Percentiles rank a stretch among this genome's conserved stretches.
Evolutionary conservation across 1,284 basidiomycete species (phyloP).

Genomic region (Ganoderma boninense): DNA sequence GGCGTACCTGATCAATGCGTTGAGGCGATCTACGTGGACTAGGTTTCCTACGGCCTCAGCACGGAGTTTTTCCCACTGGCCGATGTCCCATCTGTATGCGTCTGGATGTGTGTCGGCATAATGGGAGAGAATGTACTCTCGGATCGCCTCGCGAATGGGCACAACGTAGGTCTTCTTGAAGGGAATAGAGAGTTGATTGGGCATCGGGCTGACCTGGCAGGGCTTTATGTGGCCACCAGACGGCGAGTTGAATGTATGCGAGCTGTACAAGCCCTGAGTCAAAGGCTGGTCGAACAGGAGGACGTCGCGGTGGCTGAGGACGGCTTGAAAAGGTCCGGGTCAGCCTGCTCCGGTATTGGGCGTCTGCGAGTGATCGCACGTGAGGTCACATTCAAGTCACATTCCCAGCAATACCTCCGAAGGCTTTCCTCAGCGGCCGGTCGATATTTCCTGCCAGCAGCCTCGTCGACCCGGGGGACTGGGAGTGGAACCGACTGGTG

Average conservation of each 20-base stretch:
- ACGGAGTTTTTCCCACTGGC: slow-evolving; percentile 74
- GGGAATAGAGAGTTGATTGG: slow-evolving; percentile 83
- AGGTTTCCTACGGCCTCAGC: slow-evolving; percentile 64
- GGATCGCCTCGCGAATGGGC: slow-evolving; percentile 65
- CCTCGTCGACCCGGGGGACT: too few relatives aligned
- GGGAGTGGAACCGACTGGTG: too few relatives aligned
- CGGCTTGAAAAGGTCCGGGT: too few relatives aligned
- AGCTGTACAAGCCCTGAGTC: not conserved
- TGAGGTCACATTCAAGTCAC: too few relatives aligned
- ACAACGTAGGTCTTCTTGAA: slow-evolving; percentile 77
- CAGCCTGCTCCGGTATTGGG: too few relatives aligned
- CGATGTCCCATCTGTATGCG: slow-evolving; percentile 86
- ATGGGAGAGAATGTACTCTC: slow-evolving; percentile 72
- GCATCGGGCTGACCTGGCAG: slow-evolving; percentile 52
- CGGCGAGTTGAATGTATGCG: not conserved
- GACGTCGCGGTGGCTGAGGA: not conserved
- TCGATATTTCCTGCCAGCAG: too few relatives aligned
- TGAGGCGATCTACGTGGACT: slow-evolving; percentile 66
- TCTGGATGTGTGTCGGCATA: slow-evolving; percentile 87
- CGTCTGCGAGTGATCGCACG: too few relatives aligned
- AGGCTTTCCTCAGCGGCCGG: too few relatives aligned
- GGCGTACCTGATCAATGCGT: slow-evolving; percentile 44
- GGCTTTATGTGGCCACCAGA: not conserved
- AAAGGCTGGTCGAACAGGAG: not conserved
- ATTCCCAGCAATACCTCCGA: too few relatives aligned